Percentiles rank a stretch among this genome's conserved stretches.
phyloP scores from a whole-genome alignment of 2,329 filamentous ascomycete species.

The Ophiostoma triangulosporum region DNA sequence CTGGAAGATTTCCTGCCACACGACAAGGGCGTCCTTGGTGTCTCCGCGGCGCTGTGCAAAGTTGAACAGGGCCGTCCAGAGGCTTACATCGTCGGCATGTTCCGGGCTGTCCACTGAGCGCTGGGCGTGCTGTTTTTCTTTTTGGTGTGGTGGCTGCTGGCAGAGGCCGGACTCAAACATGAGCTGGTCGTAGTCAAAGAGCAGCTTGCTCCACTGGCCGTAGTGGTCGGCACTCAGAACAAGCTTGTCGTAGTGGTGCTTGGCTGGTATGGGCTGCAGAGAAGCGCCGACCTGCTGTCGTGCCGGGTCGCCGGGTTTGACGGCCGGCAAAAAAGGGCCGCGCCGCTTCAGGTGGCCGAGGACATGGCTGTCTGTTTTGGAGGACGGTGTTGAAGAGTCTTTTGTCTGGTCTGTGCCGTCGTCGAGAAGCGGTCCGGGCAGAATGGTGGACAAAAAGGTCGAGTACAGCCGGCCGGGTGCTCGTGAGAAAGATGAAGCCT shows the following conservation, averaged over 20 bases:
- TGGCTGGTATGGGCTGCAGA: neutral
- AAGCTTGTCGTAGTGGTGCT: neutral
- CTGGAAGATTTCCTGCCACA: constrained; percentile 18
- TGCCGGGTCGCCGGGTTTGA: neutral
- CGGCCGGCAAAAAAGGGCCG: constrained; percentile 1
- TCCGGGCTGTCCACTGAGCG: constrained; percentile 18
- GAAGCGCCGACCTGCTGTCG: neutral
- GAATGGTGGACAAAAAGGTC: neutral
- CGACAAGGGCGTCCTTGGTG: constrained; percentile 14
- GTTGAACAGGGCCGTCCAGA: constrained; percentile 21
- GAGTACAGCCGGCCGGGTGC: neutral
- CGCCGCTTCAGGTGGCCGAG: constrained; percentile 11
- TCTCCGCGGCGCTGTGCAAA: constrained; percentile 18
- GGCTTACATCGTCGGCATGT: constrained; percentile 18
- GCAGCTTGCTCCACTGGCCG: constrained; percentile 18
- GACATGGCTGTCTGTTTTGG: neutral
- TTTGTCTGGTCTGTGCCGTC: neutral
- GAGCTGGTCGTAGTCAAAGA: constrained; percentile 17
- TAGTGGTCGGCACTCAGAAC: constrained; percentile 12
- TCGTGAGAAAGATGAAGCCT: neutral
- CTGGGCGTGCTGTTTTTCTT: neutral
- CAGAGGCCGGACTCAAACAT: constrained; percentile 16
- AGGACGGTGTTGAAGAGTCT: neutral
- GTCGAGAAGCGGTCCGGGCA: neutral
- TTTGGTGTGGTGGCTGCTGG: neutral